phyloP scores from a whole-genome alignment of 495 filamentous ascomycete genomes.

The Neurospora sp. region DNA sequence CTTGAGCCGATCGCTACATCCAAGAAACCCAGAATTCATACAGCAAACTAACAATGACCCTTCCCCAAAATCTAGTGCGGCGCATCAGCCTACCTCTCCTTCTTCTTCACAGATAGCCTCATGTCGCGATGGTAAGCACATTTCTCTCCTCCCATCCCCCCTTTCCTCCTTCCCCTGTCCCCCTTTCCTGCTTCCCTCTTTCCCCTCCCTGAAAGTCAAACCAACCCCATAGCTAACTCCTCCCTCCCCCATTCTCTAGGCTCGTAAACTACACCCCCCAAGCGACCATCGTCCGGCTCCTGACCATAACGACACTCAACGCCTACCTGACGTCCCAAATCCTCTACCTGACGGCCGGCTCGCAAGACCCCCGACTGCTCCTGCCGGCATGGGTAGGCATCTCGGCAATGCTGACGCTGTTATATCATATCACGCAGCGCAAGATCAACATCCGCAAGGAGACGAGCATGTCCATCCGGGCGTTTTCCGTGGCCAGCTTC shows the following conservation, averaged over 20 bases:
- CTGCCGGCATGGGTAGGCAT: slow-evolving; percentile 81
- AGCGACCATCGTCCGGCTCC: slow-evolving; percentile 73
- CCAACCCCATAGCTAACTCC: neutral
- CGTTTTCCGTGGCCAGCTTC: slow-evolving; percentile 67
- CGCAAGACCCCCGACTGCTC: slow-evolving; percentile 65
- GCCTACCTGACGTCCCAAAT: slow-evolving; percentile 74
- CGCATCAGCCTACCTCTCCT: slow-evolving; percentile 75
- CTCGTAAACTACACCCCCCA: slow-evolving; percentile 80
- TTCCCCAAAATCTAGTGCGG: slow-evolving; percentile 46
- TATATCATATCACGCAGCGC: slow-evolving; percentile 74
- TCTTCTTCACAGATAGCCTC: slow-evolving; percentile 84
- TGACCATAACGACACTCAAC: slow-evolving; percentile 68
- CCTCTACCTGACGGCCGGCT: slow-evolving; percentile 63
- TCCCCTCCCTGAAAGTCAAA: neutral
- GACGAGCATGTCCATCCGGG: slow-evolving; percentile 63
- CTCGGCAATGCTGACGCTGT: slow-evolving; percentile 65
- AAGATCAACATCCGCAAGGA: slow-evolving; percentile 74
- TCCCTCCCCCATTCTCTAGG: slow-evolving; percentile 29
- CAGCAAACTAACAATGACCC: neutral
- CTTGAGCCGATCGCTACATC: neutral
- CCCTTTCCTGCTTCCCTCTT: neutral
- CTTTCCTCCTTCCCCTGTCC: slow-evolving; percentile 9
- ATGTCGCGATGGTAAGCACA: slow-evolving; percentile 72
- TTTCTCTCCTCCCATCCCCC: slow-evolving; percentile 7
- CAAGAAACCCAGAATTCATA: neutral